Evolutionary conservation across 2,329 filamentous ascomycete genomes (phyloP), one percentile per base, ranked within the genome.

Genomic region (Sodiomyces alkalinus): DNA sequence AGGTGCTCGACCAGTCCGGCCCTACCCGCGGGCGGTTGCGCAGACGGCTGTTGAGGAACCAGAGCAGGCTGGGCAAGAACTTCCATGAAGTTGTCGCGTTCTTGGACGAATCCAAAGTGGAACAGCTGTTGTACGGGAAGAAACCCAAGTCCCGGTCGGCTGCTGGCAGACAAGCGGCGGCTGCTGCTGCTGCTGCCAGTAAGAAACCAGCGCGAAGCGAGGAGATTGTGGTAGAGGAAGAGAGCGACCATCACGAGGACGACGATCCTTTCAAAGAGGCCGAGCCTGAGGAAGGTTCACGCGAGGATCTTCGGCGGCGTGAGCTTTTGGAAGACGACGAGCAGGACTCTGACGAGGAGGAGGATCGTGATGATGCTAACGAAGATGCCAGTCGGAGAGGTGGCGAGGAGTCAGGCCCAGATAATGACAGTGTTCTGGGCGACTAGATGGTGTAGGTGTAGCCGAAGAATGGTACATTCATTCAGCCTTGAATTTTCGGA

Each of bases 81-180:
- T 92, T 81, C 61, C 81, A 78, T 44, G 83, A 90, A 42, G 73
- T 94, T 6, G 59, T 93, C 4, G 69, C 72, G 7, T 90, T 78
- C 48, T 60, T 96, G 4, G 85, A 93, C 42, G 70, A 78, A 32
- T 61, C 64, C 27, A 74, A 75, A 43, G 51, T 68, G 23, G 62
- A 62, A 39, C 58, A 60, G 28, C 38, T 52, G 32, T 49, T 52
- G 29, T 39, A 39, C 30, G 29, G 35, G 3, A 47, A 47, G 38
- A 48, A 44, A 46, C 48, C 39, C 15, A 52, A 45, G 35, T 41
- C 46, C 23, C 52, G 55, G 29, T 56, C 51, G 39, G 62, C 59
- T 42, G n/a, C n/a, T n/a, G n/a, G n/a, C n/a, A n/a, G n/a, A n/a
- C n/a, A n/a, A n/a, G 38, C 52, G 8, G 50, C 53, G 20, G 50